Evolutionary conservation across 352 stramenopile genomes (phyloP).

Genomic region (Pythium phragmitis): DNA sequence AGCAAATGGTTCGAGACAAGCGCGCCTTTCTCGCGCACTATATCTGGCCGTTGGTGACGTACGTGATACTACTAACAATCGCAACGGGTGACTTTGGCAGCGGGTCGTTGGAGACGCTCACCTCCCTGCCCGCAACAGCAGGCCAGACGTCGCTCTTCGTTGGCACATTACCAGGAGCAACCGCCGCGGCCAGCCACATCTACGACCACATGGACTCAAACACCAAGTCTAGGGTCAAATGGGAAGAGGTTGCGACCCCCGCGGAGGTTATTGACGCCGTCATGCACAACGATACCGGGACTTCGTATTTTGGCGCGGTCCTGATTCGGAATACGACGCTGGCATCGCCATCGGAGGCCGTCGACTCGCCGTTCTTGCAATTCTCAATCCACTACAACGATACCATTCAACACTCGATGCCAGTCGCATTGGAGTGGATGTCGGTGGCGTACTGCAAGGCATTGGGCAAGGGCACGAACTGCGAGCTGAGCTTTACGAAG

Average conservation of each 20-base stretch:
- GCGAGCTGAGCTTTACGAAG: slow-evolving; percentile 48
- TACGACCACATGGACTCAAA: slow-evolving; percentile 8
- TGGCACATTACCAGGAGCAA: slow-evolving; percentile 16
- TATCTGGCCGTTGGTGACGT: slow-evolving; percentile 65
- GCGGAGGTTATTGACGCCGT: slow-evolving; percentile 43
- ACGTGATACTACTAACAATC: slow-evolving; percentile 50
- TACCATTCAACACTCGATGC: slow-evolving; percentile 55
- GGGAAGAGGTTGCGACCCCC: slow-evolving; percentile 20
- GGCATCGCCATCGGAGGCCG: background rate
- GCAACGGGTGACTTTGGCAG: slow-evolving; percentile 33
- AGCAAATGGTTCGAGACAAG: slow-evolving; percentile 56
- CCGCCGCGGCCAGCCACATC: slow-evolving; percentile 23
- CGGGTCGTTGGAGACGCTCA: slow-evolving; percentile 47
- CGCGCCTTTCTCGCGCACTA: slow-evolving; percentile 66
- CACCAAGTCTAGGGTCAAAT: slow-evolving; percentile 14
- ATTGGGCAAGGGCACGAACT: slow-evolving; percentile 16
- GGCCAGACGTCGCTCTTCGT: slow-evolving; percentile 47
- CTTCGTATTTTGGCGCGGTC: slow-evolving; percentile 55
- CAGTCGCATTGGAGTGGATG: slow-evolving; percentile 59
- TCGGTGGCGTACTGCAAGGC: slow-evolving; percentile 55
- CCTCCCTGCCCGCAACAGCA: slow-evolving; percentile 39
- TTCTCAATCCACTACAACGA: slow-evolving; percentile 74
- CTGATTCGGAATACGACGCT: slow-evolving; percentile 48
- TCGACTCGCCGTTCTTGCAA: slow-evolving; percentile 15
- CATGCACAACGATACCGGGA: slow-evolving; percentile 32